Base-by-base conservation (phyloP, 2,329 filamentous ascomycete genomes). In the Penicillium fuscoglaucum region DNA sequence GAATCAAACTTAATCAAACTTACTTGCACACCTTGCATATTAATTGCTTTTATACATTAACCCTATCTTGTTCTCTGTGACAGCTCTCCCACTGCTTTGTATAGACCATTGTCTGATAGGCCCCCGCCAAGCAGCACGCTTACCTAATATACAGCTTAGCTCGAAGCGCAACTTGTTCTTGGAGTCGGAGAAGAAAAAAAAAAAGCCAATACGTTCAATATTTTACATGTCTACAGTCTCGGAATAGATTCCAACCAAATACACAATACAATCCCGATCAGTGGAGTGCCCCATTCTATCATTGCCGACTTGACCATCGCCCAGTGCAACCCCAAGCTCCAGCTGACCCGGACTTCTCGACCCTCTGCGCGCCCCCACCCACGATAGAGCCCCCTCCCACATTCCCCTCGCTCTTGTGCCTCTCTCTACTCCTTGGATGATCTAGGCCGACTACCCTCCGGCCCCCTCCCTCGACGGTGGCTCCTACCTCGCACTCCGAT, bases 401-500 rank as follows among this genome's bases (percentile, higher is more conserved):
- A 45, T 58, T 52, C 59, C 19, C 26, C 52, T 46, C 54, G 50
- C 48, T 55, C 50, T 54, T 52, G 57, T 44, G 43, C 49, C 55
- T 50, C 41, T 48, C 41, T 49, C 33, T 47, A 48, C 26, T 48
- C 52, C 55, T 62, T 60, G 55, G 24, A 56, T 61, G 55, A 58
- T 40, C 37, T 28, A 61, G 65, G 65, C 52, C 59, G 61, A 66
- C 33, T 47, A 44, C 41, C 39, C 39, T 52, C 58, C 63, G 61
- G 59, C 60, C 53, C 24, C 49, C 33, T 51, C 28, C 17, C 28
- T 46, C 41, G 60, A 69, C 62, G 54, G 67, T 66, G 69, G 65
- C 66, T 64, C 57, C 65, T 26, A 29, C 28, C 53, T 44, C 60
- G 52, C 63, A 46, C 39, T 64, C 39, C 49, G 66, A 70, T 61